Conservation (phyloP, 148 eudicot species). For the Camellia lanceoleosa region DNA sequence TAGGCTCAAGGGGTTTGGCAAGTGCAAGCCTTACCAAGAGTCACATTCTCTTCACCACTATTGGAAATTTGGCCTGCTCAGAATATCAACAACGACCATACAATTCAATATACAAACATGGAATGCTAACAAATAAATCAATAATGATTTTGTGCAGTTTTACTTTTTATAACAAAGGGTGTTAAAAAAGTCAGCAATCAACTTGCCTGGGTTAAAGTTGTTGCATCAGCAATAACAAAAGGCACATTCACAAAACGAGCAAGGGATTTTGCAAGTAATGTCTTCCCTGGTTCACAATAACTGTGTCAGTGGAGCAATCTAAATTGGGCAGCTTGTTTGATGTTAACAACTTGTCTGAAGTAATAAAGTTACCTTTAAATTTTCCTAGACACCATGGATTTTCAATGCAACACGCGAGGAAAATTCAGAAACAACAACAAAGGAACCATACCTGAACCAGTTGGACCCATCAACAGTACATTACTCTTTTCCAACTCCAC, state of each 20-base stretch:
- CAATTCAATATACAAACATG: not conserved
- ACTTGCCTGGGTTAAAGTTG: slow-evolving; percentile 85
- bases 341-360: not conserved
- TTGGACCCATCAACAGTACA: slow-evolving; percentile 90
- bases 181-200: not conserved
- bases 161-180: slow-evolving; percentile 2
- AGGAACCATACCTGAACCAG: slow-evolving; percentile 71
- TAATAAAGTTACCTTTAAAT: not conserved
- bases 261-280: slow-evolving; percentile 88
- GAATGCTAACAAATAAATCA: not conserved
- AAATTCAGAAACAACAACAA: not conserved
- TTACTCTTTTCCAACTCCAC: slow-evolving; percentile 92
- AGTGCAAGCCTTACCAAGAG: too few species aligned
- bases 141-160: not conserved
- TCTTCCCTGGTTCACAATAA: slow-evolving; percentile 63
- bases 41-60: too few species aligned
- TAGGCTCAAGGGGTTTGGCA: too few species aligned
- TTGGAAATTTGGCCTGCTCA: too few species aligned
- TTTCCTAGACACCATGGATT: not conserved
- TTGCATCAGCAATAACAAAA: slow-evolving; percentile 92
- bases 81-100: not conserved
- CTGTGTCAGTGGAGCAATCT: slow-evolving; percentile 11
- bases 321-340: not conserved
- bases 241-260: slow-evolving; percentile 95
- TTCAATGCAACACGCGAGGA: not conserved